These are phyloP conservation scores for Magnusiomyces ingens DNA, from an alignment of 1,139 yeast genomes.

Conservation along the genomic window DNA sequence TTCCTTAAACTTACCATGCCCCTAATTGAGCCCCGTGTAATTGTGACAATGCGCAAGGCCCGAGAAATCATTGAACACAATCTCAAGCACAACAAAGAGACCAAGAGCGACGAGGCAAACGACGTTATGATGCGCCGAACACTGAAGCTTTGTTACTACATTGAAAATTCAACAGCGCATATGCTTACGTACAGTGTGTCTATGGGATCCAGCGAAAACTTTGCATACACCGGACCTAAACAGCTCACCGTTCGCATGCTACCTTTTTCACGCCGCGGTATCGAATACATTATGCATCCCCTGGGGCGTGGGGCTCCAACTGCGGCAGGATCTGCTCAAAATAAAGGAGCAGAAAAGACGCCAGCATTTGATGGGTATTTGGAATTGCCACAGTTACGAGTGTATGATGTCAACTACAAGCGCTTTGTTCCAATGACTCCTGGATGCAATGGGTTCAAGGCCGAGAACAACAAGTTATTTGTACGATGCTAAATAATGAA, in stretches of 20 bases:
- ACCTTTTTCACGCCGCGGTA: slow-evolving; percentile 50
- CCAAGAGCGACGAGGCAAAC: slow-evolving; percentile 5
- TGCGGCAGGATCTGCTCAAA: slow-evolving; percentile 4
- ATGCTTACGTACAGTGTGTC: slow-evolving; percentile 56
- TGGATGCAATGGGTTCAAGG: too few species aligned
- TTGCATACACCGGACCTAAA: slow-evolving; percentile 37
- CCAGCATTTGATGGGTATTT: slow-evolving; percentile 25
- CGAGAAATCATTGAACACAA: too few species aligned
- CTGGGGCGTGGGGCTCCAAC: slow-evolving; percentile 11
- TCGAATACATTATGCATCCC: slow-evolving; percentile 37
- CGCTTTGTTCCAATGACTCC: slow-evolving; percentile 33
- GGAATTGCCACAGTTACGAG: slow-evolving; percentile 51
- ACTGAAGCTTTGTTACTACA: slow-evolving; percentile 36
- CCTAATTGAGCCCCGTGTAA: slow-evolving; percentile 61
- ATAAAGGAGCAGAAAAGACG: slow-evolving; percentile 19
- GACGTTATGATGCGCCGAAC: slow-evolving; percentile 4
- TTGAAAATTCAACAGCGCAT: slow-evolving; percentile 72
- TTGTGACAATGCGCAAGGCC: slow-evolving; percentile 32
- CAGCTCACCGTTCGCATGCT: slow-evolving; percentile 44
- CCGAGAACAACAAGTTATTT: too few species aligned
- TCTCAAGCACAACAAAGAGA: too few species aligned
- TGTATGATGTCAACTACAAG: slow-evolving; percentile 60
- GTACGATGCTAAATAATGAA: too few species aligned
- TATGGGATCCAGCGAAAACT: slow-evolving; percentile 35
- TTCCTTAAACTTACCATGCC: slow-evolving; percentile 44